phyloP scores from a whole-genome alignment of 306 rosid species.

The Vigna angularis region DNA sequence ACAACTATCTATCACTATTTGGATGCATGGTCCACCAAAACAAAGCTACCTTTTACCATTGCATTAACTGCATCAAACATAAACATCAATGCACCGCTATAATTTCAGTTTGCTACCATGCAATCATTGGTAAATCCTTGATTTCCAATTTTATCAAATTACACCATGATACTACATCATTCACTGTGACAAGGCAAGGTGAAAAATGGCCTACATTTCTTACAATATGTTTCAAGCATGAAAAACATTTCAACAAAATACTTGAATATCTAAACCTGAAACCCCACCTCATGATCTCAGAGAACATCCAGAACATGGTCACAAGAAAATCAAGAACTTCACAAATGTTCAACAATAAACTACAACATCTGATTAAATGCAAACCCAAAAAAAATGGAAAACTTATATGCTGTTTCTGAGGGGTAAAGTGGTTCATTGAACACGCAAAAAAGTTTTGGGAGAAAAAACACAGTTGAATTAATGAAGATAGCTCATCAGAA shows the following conservation, averaged over 20 bases:
- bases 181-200: slow-evolving; percentile 30
- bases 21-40: slow-evolving; percentile 24
- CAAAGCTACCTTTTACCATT: slow-evolving; percentile 29
- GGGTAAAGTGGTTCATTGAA: background rate
- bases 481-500: slow-evolving; percentile 23
- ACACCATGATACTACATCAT: slow-evolving; percentile 25
- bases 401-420: background rate
- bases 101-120: slow-evolving; percentile 32
- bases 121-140: slow-evolving; percentile 15
- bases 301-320: background rate
- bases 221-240: background rate
- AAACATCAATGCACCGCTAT: slow-evolving; percentile 25
- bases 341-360: background rate
- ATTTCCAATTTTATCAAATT: slow-evolving; percentile 32
- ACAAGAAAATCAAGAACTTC: slow-evolving; percentile 12
- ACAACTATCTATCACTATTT: slow-evolving; percentile 15
- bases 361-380: slow-evolving; percentile 33
- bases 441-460: background rate
- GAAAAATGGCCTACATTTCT: background rate
- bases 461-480: slow-evolving; percentile 1
- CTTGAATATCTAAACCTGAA: background rate
- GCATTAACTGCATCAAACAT: slow-evolving; percentile 29
- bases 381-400: background rate
- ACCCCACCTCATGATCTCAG: background rate
- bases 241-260: slow-evolving; percentile 17